Percentiles rank a stretch among this genome's conserved stretches.
Conservation (phyloP, 106 monocot species). For the Apostasia shenzhenica region DNA sequence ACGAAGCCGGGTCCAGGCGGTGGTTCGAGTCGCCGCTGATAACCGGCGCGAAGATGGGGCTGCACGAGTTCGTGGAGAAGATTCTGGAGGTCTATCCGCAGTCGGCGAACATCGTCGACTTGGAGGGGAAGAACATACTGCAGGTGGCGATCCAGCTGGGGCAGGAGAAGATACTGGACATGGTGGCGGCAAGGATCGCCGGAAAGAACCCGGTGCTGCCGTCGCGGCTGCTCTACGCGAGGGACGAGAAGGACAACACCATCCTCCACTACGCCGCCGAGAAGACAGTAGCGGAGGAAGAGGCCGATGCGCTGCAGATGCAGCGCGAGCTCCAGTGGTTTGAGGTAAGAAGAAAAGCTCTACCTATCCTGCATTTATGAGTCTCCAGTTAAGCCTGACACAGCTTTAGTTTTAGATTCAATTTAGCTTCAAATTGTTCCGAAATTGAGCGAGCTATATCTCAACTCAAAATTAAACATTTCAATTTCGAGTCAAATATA, state of each 20-base stretch:
- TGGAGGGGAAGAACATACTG: conserved; percentile 6
- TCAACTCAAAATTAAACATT: no score
- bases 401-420: no score
- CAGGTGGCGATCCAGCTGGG: conserved; percentile 21
- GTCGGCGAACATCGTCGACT: not conserved
- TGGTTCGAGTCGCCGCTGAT: conserved; percentile 19
- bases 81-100: conserved; percentile 18
- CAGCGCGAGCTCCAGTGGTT: conserved; percentile 23
- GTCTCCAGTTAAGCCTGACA: no score
- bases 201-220: conserved; percentile 14
- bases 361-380: no score
- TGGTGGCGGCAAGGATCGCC: conserved; percentile 1
- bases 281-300: not conserved
- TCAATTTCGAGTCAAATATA: no score
- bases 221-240: conserved; percentile 8
- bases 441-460: no score
- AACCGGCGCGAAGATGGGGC: conserved; percentile 14
- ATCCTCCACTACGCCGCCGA: conserved; percentile 27
- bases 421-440: no score
- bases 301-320: conserved; percentile 16
- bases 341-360: conserved; percentile 9
- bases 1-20: not conserved
- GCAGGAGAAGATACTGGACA: conserved; percentile 9
- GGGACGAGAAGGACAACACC: conserved; percentile 10
- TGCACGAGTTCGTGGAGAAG: conserved; percentile 13